These are phyloP conservation scores for Arthrinium phaeospermum DNA, from an alignment of 2,329 filamentous ascomycete species.

Conservation along the genomic window DNA sequence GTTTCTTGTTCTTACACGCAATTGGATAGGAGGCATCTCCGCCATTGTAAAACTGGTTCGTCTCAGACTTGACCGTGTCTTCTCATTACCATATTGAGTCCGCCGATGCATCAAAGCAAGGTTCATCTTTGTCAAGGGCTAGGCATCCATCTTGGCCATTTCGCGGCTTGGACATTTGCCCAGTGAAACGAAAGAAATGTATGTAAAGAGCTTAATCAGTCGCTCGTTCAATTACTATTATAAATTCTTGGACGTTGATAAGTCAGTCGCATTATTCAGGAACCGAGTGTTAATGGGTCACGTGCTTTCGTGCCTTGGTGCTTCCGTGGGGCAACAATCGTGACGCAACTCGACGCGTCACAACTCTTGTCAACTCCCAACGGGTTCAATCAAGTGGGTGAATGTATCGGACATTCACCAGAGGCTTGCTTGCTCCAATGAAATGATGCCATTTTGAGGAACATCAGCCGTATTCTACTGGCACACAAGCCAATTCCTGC, in stretches of 20 bases:
- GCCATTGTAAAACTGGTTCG: too few relatives aligned
- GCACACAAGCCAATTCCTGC: neutral
- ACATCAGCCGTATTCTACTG: neutral
- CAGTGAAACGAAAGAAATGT: neutral
- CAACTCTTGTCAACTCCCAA: neutral
- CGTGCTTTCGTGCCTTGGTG: neutral
- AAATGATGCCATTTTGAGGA: neutral
- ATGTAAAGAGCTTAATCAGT: neutral
- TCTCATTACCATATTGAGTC: neutral
- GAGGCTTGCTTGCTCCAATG: neutral
- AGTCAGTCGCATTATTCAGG: neutral
- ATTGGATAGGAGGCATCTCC: too few relatives aligned
- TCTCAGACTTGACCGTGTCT: too few relatives aligned
- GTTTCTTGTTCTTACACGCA: too few relatives aligned
- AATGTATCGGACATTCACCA: neutral
- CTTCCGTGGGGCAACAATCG: neutral
- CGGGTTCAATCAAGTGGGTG: neutral
- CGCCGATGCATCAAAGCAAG: neutral
- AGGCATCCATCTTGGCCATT: neutral
- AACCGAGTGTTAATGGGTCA: neutral
- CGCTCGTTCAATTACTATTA: neutral
- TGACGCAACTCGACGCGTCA: slow-evolving; percentile 7
- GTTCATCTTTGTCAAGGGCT: neutral
- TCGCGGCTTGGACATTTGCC: neutral
- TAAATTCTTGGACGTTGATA: neutral